Percentiles rank a stretch among this genome's conserved stretches.
These are phyloP conservation scores for Triangularia verruculosa DNA, from an alignment of 2,329 filamentous ascomycete species.

Conservation along the genomic window DNA sequence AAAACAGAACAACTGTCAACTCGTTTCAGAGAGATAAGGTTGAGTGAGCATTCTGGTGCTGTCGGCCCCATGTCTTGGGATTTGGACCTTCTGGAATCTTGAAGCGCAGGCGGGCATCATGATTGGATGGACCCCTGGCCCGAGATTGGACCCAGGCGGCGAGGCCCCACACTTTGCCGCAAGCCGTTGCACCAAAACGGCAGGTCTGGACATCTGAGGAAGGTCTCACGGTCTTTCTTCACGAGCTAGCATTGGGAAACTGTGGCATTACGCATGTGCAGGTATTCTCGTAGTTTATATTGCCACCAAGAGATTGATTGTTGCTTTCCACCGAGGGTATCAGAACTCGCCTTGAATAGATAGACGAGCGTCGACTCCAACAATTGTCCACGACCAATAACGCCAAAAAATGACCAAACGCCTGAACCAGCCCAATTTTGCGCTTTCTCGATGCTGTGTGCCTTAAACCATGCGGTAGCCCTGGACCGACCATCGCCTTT, in stretches of 20 bases:
- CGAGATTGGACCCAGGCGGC: background rate
- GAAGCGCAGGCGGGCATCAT: background rate
- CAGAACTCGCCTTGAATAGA: background rate
- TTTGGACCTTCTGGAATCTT: constrained; percentile 10
- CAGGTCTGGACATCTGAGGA: background rate
- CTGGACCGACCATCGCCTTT: background rate
- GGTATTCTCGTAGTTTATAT: background rate
- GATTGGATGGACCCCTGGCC: constrained; percentile 11
- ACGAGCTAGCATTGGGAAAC: background rate
- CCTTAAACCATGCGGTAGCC: background rate
- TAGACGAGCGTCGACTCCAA: background rate
- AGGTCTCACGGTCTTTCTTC: background rate
- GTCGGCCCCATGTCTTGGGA: background rate
- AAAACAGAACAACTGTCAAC: constrained; percentile 10
- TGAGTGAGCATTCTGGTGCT: background rate
- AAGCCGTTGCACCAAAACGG: background rate
- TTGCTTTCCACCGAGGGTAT: background rate
- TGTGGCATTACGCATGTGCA: background rate
- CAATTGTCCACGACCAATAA: background rate
- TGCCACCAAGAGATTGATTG: background rate
- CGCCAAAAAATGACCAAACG: background rate
- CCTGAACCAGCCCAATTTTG: background rate
- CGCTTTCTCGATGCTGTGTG: background rate
- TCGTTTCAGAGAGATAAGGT: background rate
- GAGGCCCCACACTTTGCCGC: background rate